Evolutionary conservation across 73 alveolate genomes (phyloP).

Genomic region (Tetrahymena elliotti): DNA sequence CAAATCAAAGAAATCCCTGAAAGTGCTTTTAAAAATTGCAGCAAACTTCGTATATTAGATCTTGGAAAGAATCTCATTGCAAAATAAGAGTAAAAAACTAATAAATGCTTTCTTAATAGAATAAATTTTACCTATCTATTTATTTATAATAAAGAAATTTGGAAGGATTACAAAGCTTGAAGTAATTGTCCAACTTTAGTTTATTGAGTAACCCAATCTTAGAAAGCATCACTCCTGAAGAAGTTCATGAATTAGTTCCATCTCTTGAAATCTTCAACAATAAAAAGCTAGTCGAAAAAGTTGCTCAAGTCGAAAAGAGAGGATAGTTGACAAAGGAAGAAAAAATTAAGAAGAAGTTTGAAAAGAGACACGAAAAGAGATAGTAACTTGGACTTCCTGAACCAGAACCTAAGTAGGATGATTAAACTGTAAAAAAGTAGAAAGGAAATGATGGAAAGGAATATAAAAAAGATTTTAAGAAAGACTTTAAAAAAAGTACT

Average conservation of each 20-base stretch:
- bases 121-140: too few relatives aligned
- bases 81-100: not conserved
- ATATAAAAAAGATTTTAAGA: not conserved
- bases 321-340: not conserved
- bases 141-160: not conserved
- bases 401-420: not conserved
- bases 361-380: not conserved
- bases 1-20: not conserved
- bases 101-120: not conserved
- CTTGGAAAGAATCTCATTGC: not conserved
- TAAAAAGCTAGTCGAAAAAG: not conserved
- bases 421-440: not conserved
- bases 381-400: not conserved
- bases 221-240: not conserved
- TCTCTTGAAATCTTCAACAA: not conserved
- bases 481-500: not conserved
- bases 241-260: not conserved
- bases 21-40: not conserved
- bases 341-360: not conserved
- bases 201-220: not conserved
- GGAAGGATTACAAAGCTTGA: not conserved
- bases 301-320: not conserved
- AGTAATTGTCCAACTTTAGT: not conserved
- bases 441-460: not conserved
- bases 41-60: not conserved